Base-by-base conservation (phyloP, 352 stramenopile genomes). In the Globisporangium uncinulatum region DNA sequence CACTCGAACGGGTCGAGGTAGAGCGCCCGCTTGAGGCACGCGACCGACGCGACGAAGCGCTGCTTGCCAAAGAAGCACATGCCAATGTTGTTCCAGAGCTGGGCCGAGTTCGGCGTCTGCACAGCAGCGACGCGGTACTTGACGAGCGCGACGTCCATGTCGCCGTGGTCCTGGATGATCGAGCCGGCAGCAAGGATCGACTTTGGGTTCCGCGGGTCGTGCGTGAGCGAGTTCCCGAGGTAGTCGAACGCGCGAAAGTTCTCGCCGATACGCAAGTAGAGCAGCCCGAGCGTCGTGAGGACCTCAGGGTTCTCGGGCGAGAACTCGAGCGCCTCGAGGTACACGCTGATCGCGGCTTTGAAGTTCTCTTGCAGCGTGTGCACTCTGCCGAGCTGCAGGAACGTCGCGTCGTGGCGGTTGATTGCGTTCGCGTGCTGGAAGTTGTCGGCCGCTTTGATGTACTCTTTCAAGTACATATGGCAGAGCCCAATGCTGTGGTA, bases 41-140 rank as follows among this genome's bases (percentile, higher is more conserved):
- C 79, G 7, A 98, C 79, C 0, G 89, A 91, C 62, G 86, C 72
- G 42, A 90, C 86, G 61, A 76, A 92, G 9, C 77, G 82, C 63
- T 93, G 80, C 69, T 97, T 97, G 34, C 89, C 89, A 63, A 97
- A 97, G 63, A 98, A 97, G 62, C 91, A 97, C 93, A 98, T 97
- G 51, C 90, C 92, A 45, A 98, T 86, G 66, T 98, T 97, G 74
- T 98, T 98, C 92, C 92, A 98, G 14, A 98, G 72, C 66, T 97
- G 87, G 1, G 93, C 83, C 56, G 83, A 95, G 70, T 97, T 95
- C 15, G 93, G 90, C 17, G 84, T 97, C 63, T 96, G 84, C 24
- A 91, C 85, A 4, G 91, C 91, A 15, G 90, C 92, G 8, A 98
- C 85, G 41, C 92, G 87, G 59, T 98, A 98, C 74, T 98, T 98